A percentile compares a stretch with the other conserved stretches of the same genome.
Conservation (phyloP, 352 stramenopile species). For the Globisporangium uncinulatum region DNA sequence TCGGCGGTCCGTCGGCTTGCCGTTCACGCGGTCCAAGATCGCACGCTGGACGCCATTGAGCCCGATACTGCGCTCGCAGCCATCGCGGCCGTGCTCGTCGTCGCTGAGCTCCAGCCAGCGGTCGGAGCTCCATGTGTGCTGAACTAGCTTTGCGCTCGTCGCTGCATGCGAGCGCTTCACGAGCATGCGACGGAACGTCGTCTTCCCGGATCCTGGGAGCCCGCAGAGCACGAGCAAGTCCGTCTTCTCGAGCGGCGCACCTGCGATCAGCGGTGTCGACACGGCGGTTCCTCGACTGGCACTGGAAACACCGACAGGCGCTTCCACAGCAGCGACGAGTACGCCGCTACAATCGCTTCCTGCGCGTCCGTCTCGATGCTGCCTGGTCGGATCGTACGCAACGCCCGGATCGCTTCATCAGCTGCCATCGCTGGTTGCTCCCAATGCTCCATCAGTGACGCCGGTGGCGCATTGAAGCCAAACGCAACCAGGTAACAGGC, state of each 20-base stretch:
- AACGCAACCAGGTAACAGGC: slow-evolving; percentile 63
- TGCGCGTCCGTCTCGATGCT: slow-evolving; percentile 58
- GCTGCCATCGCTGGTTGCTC: slow-evolving; percentile 38
- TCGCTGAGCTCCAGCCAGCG: slow-evolving; percentile 46
- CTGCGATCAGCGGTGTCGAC: slow-evolving; percentile 28
- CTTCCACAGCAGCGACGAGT: slow-evolving; percentile 58
- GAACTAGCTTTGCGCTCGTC: background rate
- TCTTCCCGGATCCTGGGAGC: slow-evolving; percentile 51
- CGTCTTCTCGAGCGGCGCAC: slow-evolving; percentile 20
- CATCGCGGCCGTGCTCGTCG: slow-evolving; percentile 39
- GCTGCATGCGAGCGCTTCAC: slow-evolving; percentile 26
- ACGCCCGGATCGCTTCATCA: slow-evolving; percentile 28
- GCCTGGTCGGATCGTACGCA: slow-evolving; percentile 39
- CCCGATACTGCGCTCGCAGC: slow-evolving; percentile 27
- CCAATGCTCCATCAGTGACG: slow-evolving; percentile 16
- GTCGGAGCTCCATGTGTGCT: slow-evolving; percentile 6
- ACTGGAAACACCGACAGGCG: slow-evolving; percentile 29
- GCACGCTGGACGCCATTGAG: slow-evolving; percentile 12
- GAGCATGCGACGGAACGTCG: slow-evolving; percentile 46
- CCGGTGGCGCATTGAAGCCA: slow-evolving; percentile 32
- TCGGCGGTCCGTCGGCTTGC: slow-evolving; percentile 29
- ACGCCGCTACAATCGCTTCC: slow-evolving; percentile 32
- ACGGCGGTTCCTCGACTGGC: slow-evolving; percentile 19
- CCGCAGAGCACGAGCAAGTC: slow-evolving; percentile 58
- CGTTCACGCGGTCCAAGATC: slow-evolving; percentile 61